Base-by-base conservation (phyloP, 371 early-diverging fungal species). In the Phascolomyces articulosus region DNA sequence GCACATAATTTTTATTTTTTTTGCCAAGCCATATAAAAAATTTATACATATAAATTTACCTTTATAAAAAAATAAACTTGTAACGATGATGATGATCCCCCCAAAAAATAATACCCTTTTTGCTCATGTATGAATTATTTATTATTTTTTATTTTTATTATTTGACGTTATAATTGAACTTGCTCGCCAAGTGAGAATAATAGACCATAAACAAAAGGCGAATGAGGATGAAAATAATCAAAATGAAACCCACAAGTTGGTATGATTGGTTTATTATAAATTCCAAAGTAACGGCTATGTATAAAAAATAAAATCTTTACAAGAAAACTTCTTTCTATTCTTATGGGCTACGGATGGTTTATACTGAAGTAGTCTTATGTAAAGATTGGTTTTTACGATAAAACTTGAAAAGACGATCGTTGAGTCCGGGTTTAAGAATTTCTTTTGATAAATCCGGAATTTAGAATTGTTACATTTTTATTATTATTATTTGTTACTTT, bases 401-500 rank as follows among this genome's bases (percentile, higher is more conserved):
- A 24, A 51, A 51, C 23, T 16, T n/a, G n/a, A n/a, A n/a, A n/a
- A 44, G 23, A n/a, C 51, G 24, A 51, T 51, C 51, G 51, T 51
- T 51, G 51, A 51, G 51, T 51, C 51, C 51, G 51, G 51, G 26
- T 23, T 51, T 51, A 51, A 51, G 51, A 51, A 51, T 20, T 51
- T 51, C 21, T 20, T 24, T 20, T 51, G 51, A 51, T 51, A 51
- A 24, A 23, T 24, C 51, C 51, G 51, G 51, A 51, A 51, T 51
- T 51, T 51, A 51, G 51, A 51, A 51, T 51, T 24, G 51, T 24
- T 24, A 51, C 51, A 51, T 11, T 24, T 51, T 44, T 44, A 38
- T n/a, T 44, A 44, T 16, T 13, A 34, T 11, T 34, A 34, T 34
- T 34, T 34, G 34, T 34, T 34, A 9, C 11, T 34, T 2, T 34